Base-by-base conservation (phyloP, 306 rosid genomes). In the Gynostemma pentaphyllum region DNA sequence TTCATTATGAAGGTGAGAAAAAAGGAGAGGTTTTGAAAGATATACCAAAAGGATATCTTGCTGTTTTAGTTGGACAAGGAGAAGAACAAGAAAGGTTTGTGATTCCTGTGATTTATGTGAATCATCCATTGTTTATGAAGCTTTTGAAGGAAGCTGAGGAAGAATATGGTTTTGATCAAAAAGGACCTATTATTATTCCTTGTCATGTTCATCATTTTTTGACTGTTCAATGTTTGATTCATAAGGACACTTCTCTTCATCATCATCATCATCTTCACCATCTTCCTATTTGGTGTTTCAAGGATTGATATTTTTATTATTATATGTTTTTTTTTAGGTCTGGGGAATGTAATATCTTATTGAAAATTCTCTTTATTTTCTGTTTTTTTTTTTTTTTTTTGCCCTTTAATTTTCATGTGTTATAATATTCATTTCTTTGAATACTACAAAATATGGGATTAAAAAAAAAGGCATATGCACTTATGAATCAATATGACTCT, bases 161-260 rank as follows among this genome's bases (percentile, higher is more conserved):
- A 6, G 97, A 89, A 72, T 89, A 64, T 22, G 97, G 97, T 0
- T 89, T 89, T 4, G 77, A 82, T 54, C 97, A 87, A 32, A 76
- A 87, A 34, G 97, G 97, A 0, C 95, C 95, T 7, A 89, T 89
- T 54, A 79, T 76, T 30, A 89, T 89, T 5, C 97, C 97, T 2
- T 89, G 97, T 82, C 95, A 77, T 9, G 87, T 89, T 16, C 83
- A 86, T 46, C 71, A 86, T 42, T 89, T 89, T 2, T 81, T 82
- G 28, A 73, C 86, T 57, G 88, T 89, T 7, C 92, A 89, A 67
- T 80, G 67, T 45, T 27, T 74, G 63, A 87, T 89, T 56, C 82
- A 80, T 15, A 59, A 74, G 68, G 97, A 86, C 10, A 78, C 9
- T 34, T 28, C 1, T 24, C 22, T 72, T 14, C 74, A 61, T 12